Percentiles rank a stretch among this genome's conserved stretches.
Evolutionary conservation across 495 filamentous ascomycete species (phyloP).

Genomic region (Aspergillus incahuasiensis): DNA sequence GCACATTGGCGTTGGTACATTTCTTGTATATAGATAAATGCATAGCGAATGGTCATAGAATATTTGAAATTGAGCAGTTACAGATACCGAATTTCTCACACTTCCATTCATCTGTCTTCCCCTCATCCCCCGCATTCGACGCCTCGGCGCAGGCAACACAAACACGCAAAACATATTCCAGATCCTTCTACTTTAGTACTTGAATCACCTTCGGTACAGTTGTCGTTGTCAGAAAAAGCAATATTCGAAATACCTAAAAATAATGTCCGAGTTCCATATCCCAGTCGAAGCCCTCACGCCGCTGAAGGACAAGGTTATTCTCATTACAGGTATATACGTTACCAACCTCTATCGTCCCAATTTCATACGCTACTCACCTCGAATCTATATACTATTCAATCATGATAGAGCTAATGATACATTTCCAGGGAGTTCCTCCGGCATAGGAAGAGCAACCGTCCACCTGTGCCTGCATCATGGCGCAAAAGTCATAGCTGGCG

Average conservation of each 20-base stretch:
- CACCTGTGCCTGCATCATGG: slow-evolving; percentile 41
- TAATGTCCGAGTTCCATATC: slow-evolving; percentile 12
- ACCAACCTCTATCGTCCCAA: no score
- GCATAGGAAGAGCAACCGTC: slow-evolving; percentile 46
- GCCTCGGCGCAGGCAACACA: background rate
- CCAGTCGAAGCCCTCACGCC: slow-evolving; percentile 19
- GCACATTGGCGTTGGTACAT: slow-evolving; percentile 7
- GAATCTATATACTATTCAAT: no score
- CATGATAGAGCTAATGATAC: background rate
- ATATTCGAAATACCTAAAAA: background rate
- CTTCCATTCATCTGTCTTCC: no score
- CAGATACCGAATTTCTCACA: no score
- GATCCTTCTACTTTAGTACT: background rate
- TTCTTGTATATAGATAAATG: slow-evolving; percentile 23
- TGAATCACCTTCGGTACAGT: no score
- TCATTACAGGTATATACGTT: slow-evolving; percentile 38
- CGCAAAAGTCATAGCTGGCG: slow-evolving; percentile 41
- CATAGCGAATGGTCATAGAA: slow-evolving; percentile 21
- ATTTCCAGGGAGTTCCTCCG: slow-evolving; percentile 41
- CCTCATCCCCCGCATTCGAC: background rate
- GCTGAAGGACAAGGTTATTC: slow-evolving; percentile 41
- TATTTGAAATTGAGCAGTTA: background rate
- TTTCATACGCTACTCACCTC: no score
- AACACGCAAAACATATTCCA: background rate
- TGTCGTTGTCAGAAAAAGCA: no score